Conservation (phyloP, 2,329 filamentous ascomycete species). For the Epichloe scottii region DNA sequence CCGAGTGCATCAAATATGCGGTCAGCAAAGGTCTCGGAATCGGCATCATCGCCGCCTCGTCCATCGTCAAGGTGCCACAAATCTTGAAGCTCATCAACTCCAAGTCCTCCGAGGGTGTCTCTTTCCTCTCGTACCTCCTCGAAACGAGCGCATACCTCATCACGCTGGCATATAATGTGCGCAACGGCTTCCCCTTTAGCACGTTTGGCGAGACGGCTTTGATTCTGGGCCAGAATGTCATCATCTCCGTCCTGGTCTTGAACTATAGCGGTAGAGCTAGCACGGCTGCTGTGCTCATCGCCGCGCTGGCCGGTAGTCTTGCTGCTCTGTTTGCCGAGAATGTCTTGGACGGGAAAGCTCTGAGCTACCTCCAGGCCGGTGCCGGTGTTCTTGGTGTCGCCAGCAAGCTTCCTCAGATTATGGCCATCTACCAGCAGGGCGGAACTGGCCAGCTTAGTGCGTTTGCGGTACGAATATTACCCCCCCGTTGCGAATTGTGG, state of each 20-base stretch:
- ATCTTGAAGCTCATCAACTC: slow-evolving; percentile 82
- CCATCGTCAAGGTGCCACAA: slow-evolving; percentile 93
- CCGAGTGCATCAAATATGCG: slow-evolving; percentile 74
- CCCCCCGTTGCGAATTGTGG: background rate
- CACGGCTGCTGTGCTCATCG: slow-evolving; percentile 66
- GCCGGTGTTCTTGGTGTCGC: slow-evolving; percentile 74
- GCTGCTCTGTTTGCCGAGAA: slow-evolving; percentile 57
- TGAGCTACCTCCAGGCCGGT: slow-evolving; percentile 70
- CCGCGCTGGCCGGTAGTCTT: slow-evolving; percentile 55
- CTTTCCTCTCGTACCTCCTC: slow-evolving; percentile 82
- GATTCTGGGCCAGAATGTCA: slow-evolving; percentile 83
- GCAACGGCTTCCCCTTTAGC: slow-evolving; percentile 87
- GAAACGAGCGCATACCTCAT: slow-evolving; percentile 84
- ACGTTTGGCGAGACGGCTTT: slow-evolving; percentile 92
- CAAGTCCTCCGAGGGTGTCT: slow-evolving; percentile 70
- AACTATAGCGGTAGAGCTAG: slow-evolving; percentile 61
- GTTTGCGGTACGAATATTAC: slow-evolving; percentile 61
- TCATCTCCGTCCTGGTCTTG: slow-evolving; percentile 77
- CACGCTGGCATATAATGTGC: slow-evolving; percentile 80
- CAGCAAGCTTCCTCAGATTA: slow-evolving; percentile 89
- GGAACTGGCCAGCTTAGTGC: slow-evolving; percentile 92
- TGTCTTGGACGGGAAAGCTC: slow-evolving; percentile 50
- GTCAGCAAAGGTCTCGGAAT: slow-evolving; percentile 88
- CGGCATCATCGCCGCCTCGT: slow-evolving; percentile 80
- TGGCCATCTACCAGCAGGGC: slow-evolving; percentile 71